Conservation (phyloP, 768 basidiomycete genomes). For the Grammothele lineata region DNA sequence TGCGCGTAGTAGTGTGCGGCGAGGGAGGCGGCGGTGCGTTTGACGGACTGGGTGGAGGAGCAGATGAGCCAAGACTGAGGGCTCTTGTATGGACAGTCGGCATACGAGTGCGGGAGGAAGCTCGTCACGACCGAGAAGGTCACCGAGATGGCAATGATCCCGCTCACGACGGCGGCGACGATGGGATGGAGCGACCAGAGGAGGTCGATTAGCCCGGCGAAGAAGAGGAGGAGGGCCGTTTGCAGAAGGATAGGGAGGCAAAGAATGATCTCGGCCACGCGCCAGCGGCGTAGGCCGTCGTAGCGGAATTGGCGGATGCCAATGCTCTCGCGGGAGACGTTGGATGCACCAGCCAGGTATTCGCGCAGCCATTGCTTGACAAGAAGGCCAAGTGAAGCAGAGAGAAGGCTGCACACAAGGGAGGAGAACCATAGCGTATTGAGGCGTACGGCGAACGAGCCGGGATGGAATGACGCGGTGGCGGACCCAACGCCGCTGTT, state of each 20-base stretch:
- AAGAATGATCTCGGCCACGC: conserved; percentile 13
- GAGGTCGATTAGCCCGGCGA: conserved; percentile 20
- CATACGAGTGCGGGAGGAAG: conserved; percentile 5
- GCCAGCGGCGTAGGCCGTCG: conserved; percentile 22
- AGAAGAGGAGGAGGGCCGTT: conserved; percentile 18
- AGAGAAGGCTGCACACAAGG: conserved; percentile 13
- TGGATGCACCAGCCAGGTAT: conserved; percentile 18
- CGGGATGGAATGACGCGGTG: neutral
- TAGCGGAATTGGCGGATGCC: conserved; percentile 24
- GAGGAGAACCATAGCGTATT: conserved; percentile 17
- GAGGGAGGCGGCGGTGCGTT: neutral
- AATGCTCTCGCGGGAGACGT: conserved; percentile 19
- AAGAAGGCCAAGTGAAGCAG: conserved; percentile 18
- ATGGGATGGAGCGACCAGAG: conserved; percentile 17
- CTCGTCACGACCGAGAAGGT: conserved; percentile 3
- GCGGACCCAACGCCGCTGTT: neutral
- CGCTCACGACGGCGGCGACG: conserved; percentile 14
- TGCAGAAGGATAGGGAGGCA: conserved; percentile 20
- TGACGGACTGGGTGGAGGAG: neutral
- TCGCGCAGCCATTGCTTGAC: conserved; percentile 21
- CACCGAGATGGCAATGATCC: conserved; percentile 1
- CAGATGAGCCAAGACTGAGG: conserved; percentile 14
- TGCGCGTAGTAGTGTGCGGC: conserved; percentile 6
- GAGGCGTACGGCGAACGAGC: conserved; percentile 8
- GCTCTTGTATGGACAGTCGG: conserved; percentile 15